Base-by-base conservation (phyloP, 176 grass and related monocot species). In the Zea luxurians region DNA sequence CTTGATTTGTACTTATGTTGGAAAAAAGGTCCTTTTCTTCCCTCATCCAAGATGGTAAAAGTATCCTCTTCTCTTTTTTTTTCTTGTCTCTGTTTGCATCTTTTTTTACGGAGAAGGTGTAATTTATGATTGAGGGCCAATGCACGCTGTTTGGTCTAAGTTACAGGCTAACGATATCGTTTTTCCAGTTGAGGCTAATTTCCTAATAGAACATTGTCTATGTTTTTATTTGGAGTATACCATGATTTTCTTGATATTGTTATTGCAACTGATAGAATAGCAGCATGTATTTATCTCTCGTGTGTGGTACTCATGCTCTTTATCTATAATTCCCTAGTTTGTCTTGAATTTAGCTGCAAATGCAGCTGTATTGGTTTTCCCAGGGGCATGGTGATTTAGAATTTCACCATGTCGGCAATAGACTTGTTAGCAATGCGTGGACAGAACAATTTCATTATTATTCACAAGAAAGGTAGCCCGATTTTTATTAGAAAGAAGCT, bases 321-420 rank as follows among this genome's bases (percentile, higher is more conserved):
- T 10, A 52, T 67, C 49, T 6, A 17, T 49, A 42, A 13, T 65
- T 65, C 38, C 48, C 6, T 47, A 13, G 13, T 70, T 46, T 55
- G 35, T 80, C 4, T 63, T 67, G 7, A 6, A 67, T 83, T 73
- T 75, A 40, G 62, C 53, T 60, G 21, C 53, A 79, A 68, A 50
- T 41, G 49, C 54, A 62, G 53, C 69, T 62, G 6, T 48, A 17
- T 57, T 42, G 6, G 7, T 66, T 65, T 66, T 55, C 6, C 45
- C 70, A n/a, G 8, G 54, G 46, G 5, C 57, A 12, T 0, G 17
- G 9, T 73, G 17, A 57, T 83, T 57, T 34, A 47, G 64, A 61
- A 46, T 84, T 18, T 82, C 64, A 27, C 54, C 3, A 2, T 68
- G 6, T 2, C 2, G 3, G 44, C 34, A 9, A 64, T 17, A 35